Evolutionary conservation across 2,329 filamentous ascomycete genomes (phyloP), one percentile per base, ranked within the genome.

Genomic region (Fusarium hainanense): DNA sequence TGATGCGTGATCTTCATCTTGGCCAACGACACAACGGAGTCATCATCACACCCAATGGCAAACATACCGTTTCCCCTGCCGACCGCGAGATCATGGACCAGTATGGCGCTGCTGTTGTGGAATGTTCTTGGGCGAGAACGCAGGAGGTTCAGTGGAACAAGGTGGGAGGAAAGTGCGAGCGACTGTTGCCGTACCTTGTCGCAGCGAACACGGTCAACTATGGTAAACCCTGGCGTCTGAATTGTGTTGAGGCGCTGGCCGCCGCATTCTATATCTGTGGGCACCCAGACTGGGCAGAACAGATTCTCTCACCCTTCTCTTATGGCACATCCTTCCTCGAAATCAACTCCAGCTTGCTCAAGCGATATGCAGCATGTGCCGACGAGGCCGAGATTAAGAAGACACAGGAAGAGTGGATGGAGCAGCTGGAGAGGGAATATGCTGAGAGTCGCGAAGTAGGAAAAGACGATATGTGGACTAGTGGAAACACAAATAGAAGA

Each of bases 191-290:
- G 0, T 99, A 99, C 79, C 89, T 99, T 10, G 94, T 99, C 51
- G 96, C 96, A 8, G 96, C 96, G 49, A 99, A 99, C 79, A 92
- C 92, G 2, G 96, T 98, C 77, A 99, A 99, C 82, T 99, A 99
- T 81, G 96, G 96, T 65, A 93, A 93, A 76, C 96, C 96, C 7
- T 98, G 94, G 93, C 87, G 94, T 57, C 80, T 99, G 68, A 99
- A 99, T 80, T 99, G 96, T 75, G 96, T 94, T 30, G 96, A 99
- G 83, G 96, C 96, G 6, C 84, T 99, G 48, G 96, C 94, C 0
- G 95, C 96, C 6, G 93, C 93, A 23, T 99, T 97, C 77, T 93
- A 88, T 75, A 99, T 99, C 69, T 98, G 95, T 74, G 93, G 96
- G 7, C 93, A 96, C 75, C 79, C 87, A 9, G 95, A 98, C 52